Conservation (phyloP, 208 protist genomes). For the Trypanosoma scelopori region DNA sequence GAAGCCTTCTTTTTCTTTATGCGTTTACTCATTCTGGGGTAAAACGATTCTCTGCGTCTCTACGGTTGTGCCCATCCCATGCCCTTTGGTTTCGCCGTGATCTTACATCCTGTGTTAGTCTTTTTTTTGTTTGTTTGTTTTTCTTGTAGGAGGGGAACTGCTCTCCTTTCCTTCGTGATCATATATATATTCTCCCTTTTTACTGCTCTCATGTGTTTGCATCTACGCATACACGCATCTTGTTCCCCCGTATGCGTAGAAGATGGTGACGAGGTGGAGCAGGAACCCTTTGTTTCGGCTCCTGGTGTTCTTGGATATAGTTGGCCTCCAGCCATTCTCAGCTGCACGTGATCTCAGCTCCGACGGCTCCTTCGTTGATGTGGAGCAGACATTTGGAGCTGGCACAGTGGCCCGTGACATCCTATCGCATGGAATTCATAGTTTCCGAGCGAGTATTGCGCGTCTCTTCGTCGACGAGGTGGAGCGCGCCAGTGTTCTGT, state of each 20-base stretch:
- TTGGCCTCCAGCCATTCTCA: constrained; percentile 62
- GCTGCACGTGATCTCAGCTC: constrained; percentile 23
- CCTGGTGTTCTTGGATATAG: constrained; percentile 82
- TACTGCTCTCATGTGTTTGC: too few species aligned
- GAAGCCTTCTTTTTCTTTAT: background rate
- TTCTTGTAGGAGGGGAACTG: too few species aligned
- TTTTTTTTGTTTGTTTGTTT: constrained; percentile 7
- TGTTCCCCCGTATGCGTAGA: background rate
- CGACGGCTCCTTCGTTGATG: constrained; percentile 46
- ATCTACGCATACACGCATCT: background rate
- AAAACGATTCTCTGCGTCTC: background rate
- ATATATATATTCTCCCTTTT: too few species aligned
- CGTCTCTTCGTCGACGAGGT: constrained; percentile 43
- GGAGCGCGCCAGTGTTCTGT: constrained; percentile 43
- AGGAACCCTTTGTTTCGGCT: constrained; percentile 70
- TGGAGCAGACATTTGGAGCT: constrained; percentile 33
- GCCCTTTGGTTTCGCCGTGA: background rate
- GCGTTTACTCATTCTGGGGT: background rate
- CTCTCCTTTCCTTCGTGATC: too few species aligned
- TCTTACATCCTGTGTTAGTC: background rate
- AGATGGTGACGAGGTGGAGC: constrained; percentile 37
- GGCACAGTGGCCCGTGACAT: constrained; percentile 45
- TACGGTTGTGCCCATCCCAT: background rate
- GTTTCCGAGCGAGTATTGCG: constrained; percentile 48
- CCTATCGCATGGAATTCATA: constrained; percentile 40